A percentile compares a stretch with the other conserved stretches of the same genome.
Evolutionary conservation across 306 rosid species (phyloP).

Genomic region (Abrus precatorius): DNA sequence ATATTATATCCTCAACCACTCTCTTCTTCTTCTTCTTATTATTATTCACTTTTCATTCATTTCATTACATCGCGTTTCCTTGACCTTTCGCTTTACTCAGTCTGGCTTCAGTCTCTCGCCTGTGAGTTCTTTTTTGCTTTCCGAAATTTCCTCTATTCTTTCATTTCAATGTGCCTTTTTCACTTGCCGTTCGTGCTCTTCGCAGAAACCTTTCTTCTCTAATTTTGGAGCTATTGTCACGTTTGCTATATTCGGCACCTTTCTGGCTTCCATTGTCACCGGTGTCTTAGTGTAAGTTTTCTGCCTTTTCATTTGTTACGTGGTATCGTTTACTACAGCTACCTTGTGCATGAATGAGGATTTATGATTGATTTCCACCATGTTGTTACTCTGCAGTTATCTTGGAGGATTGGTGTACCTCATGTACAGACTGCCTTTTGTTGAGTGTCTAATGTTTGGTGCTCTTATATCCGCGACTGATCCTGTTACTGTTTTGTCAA

Average conservation of each 20-base stretch:
- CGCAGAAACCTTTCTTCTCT: conserved; percentile 82
- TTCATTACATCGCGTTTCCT: conserved; percentile 48
- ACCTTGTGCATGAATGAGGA: background rate
- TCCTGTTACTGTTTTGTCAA: conserved; percentile 86
- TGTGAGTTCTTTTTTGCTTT: conserved; percentile 57
- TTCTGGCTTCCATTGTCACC: conserved; percentile 75
- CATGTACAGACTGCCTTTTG: conserved; percentile 80
- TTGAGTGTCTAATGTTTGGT: conserved; percentile 90
- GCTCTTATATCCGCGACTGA: conserved; percentile 91
- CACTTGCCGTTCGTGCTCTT: conserved; percentile 5
- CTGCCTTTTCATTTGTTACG: background rate
- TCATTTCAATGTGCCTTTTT: background rate
- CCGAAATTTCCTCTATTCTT: background rate
- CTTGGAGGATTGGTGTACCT: conserved; percentile 76
- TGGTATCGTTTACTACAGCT: background rate
- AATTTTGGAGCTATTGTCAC: conserved; percentile 90
- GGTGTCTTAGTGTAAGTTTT: conserved; percentile 74
- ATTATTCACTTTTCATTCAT: background rate
- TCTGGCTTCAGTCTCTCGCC: conserved; percentile 91
- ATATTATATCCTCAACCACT: conserved; percentile 72
- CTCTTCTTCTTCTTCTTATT: background rate
- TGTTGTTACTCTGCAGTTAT: conserved; percentile 55
- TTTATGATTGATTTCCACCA: background rate
- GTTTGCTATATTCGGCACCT: conserved; percentile 80
- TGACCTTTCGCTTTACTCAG: conserved; percentile 73